Percentiles rank a stretch among this genome's conserved stretches.
Evolutionary conservation across 257 asterid species (phyloP).

Genomic region (Salvia miltiorrhiza): DNA sequence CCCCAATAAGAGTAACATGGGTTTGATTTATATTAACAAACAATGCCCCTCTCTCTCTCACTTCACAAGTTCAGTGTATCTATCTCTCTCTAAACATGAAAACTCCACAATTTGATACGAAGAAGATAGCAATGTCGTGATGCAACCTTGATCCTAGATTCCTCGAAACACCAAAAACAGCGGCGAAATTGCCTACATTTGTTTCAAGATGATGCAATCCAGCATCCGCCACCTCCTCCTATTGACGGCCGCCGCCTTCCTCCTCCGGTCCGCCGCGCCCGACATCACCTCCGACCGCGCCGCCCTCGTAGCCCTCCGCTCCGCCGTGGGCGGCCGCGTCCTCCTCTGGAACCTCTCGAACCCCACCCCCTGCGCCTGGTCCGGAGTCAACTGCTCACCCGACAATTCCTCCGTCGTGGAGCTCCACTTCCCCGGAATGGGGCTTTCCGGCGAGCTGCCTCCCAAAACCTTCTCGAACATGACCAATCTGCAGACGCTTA

Average conservation of each 20-base stretch:
- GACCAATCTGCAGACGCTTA: conserved; percentile 61
- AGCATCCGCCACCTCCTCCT: conserved; percentile 24
- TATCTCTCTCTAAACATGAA: conserved; percentile 5
- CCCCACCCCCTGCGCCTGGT: conserved; percentile 69
- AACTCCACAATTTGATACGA: conserved; percentile 1
- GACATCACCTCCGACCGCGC: conserved; percentile 82
- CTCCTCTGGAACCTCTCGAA: conserved; percentile 65
- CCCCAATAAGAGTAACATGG: conserved; percentile 31
- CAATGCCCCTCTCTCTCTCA: conserved; percentile 15
- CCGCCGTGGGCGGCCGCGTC: conserved; percentile 79
- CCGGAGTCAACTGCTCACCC: conserved; percentile 68
- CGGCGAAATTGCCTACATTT: conserved; percentile 2
- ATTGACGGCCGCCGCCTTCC: conserved; percentile 19
- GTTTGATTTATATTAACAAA: conserved; percentile 1
- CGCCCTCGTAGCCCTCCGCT: conserved; percentile 65
- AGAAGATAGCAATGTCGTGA: conserved; percentile 9
- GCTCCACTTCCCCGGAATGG: conserved; percentile 88
- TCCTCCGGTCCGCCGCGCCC: conserved; percentile 28
- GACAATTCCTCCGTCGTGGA: conserved; percentile 49
- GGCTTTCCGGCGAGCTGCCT: conserved; percentile 67
- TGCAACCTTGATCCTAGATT: conserved; percentile 8
- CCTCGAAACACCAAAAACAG: neutral
- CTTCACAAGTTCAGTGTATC: neutral
- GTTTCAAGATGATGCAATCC: conserved; percentile 24
- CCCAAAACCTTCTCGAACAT: conserved; percentile 49